Evolutionary conservation across 2,329 filamentous ascomycete species (phyloP).

Genomic region (Phyllosticta citribraziliensis): DNA sequence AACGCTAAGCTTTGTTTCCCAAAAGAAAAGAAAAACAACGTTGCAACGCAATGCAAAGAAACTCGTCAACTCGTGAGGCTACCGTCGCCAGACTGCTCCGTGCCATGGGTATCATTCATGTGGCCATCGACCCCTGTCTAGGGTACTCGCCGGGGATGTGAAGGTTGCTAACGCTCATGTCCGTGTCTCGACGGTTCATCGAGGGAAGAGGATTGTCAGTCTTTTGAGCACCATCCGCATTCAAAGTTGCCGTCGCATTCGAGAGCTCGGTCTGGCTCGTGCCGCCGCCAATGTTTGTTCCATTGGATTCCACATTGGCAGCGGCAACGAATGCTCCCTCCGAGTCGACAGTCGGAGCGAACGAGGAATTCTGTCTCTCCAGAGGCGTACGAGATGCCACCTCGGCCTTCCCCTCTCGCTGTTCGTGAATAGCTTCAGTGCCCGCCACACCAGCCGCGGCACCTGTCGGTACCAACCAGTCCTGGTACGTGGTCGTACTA

Average conservation of each 20-base stretch:
- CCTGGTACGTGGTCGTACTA: slow-evolving; percentile 37
- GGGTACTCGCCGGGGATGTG: slow-evolving; percentile 63
- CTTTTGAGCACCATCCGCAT: slow-evolving; percentile 23
- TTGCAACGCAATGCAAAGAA: background rate
- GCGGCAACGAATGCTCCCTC: background rate
- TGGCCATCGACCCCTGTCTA: background rate
- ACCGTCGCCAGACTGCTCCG: background rate
- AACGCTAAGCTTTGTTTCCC: background rate
- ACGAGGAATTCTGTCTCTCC: background rate
- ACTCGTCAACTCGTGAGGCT: background rate
- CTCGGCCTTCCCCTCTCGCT: slow-evolving; percentile 12
- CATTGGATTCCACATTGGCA: slow-evolving; percentile 1
- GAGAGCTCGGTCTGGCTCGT: too few species aligned
- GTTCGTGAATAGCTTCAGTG: slow-evolving; percentile 22
- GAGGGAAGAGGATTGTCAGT: slow-evolving; percentile 40
- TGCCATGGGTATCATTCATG: background rate
- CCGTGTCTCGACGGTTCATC: slow-evolving; percentile 36
- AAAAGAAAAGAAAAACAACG: background rate
- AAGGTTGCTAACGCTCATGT: slow-evolving; percentile 49
- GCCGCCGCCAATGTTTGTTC: background rate
- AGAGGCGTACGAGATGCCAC: background rate
- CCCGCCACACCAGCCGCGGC: slow-evolving; percentile 32
- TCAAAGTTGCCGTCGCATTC: slow-evolving; percentile 13
- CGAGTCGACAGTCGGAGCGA: background rate
- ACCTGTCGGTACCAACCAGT: slow-evolving; percentile 45